These are phyloP conservation scores for Sporobolomyces roseus DNA, from an alignment of 768 basidiomycete genomes.

Conservation along the genomic window DNA sequence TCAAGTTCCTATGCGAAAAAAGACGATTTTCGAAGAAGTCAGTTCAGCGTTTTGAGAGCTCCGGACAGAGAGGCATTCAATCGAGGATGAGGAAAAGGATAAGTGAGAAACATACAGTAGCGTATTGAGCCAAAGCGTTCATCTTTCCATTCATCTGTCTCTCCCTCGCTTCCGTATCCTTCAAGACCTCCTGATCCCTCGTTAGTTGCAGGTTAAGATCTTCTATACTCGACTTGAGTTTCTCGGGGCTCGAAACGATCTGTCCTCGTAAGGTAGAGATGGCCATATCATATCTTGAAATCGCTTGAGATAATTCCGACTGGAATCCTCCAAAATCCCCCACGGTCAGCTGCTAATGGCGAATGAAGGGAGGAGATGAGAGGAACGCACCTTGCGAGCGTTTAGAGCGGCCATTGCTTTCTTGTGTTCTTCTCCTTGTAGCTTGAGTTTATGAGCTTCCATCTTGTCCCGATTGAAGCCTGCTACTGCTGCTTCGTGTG, in stretches of 20 bases:
- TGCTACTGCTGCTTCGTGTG: neutral
- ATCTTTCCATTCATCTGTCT: conserved; percentile 32
- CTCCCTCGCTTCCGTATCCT: conserved; percentile 28
- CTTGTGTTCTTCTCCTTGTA: conserved; percentile 12
- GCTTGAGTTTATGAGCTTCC: conserved; percentile 7
- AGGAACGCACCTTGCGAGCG: conserved; percentile 15
- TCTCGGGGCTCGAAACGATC: conserved; percentile 32
- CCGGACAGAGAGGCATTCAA: too few species aligned
- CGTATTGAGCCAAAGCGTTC: conserved; percentile 22
- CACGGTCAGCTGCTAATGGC: too few species aligned
- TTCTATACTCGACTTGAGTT: conserved; percentile 17
- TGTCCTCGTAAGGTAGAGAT: conserved; percentile 20
- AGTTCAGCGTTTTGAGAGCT: too few species aligned
- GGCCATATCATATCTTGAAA: conserved; percentile 18
- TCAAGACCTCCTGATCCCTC: conserved; percentile 25
- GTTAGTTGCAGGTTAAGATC: conserved; percentile 22
- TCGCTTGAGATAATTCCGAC: conserved; percentile 22
- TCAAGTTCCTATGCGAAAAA: conserved; percentile 21
- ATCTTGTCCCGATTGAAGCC: conserved; percentile 1
- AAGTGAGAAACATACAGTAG: conserved; percentile 12
- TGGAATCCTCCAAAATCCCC: neutral
- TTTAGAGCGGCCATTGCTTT: neutral
- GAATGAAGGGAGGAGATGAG: neutral
- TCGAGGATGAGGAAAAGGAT: too few species aligned
- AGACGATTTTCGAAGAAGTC: neutral